Percentiles rank a stretch among this genome's conserved stretches.
phyloP scores from a whole-genome alignment of 1,284 basidiomycete species.

The Sporisorium reilianum region DNA sequence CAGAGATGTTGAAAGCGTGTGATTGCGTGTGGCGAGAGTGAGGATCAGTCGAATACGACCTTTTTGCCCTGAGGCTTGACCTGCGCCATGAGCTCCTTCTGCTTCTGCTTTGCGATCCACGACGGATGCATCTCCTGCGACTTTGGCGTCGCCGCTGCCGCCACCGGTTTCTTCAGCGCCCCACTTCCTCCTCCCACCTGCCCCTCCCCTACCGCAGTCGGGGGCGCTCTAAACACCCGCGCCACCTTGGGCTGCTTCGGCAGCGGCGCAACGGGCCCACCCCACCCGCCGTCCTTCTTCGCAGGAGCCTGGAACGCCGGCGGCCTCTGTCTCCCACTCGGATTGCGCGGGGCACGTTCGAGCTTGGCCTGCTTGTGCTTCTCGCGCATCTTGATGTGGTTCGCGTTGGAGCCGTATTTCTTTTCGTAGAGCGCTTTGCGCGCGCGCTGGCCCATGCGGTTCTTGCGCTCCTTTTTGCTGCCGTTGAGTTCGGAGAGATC shows the following conservation, averaged over 20 bases:
- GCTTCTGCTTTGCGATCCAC: slow-evolving; percentile 65
- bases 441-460: slow-evolving; percentile 89
- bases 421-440: slow-evolving; percentile 97
- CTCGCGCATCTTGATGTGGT: slow-evolving; percentile 76
- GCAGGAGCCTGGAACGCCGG: slow-evolving; percentile 39
- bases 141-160: slow-evolving; percentile 10
- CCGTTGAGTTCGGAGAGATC: slow-evolving; percentile 70
- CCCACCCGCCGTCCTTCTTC: slow-evolving; percentile 42
- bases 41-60: slow-evolving; percentile 54
- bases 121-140: slow-evolving; percentile 57
- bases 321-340: slow-evolving; percentile 22
- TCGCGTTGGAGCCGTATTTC: slow-evolving; percentile 89
- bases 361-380: slow-evolving; percentile 29
- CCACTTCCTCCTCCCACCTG: not conserved
- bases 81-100: slow-evolving; percentile 57
- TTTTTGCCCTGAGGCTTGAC: slow-evolving; percentile 58
- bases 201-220: not conserved
- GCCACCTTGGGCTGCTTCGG: slow-evolving; percentile 30
- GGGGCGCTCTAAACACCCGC: slow-evolving; percentile 5
- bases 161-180: not conserved
- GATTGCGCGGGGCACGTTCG: slow-evolving; percentile 1
- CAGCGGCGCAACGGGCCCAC: slow-evolving; percentile 25
- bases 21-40: not conserved
- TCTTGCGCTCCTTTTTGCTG: slow-evolving; percentile 75
- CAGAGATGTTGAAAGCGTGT: not conserved